phyloP scores from a whole-genome alignment of 768 basidiomycete species.

The Rickenella mellea region DNA sequence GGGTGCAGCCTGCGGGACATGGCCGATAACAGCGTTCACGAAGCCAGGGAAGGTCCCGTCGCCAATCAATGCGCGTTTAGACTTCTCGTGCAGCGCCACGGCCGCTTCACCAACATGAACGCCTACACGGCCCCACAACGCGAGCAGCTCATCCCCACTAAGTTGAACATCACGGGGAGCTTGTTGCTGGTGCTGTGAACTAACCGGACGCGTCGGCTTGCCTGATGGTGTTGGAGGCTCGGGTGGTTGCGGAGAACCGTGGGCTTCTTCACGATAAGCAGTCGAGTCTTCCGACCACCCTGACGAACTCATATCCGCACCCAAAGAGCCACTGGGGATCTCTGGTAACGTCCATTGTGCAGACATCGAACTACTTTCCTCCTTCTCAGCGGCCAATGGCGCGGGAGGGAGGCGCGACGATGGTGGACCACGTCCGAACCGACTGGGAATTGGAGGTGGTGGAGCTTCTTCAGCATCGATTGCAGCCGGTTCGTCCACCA shows the following conservation, averaged over 20 bases:
- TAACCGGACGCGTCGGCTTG: slow-evolving; percentile 5
- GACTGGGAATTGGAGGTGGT: slow-evolving; percentile 33
- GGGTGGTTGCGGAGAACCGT: slow-evolving; percentile 19
- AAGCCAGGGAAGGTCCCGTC: slow-evolving; percentile 83
- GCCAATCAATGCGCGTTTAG: slow-evolving; percentile 69
- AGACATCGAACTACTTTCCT: slow-evolving; percentile 28
- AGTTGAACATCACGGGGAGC: slow-evolving; percentile 25
- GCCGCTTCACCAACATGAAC: slow-evolving; percentile 67
- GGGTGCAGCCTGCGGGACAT: slow-evolving; percentile 54
- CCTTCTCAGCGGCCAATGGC: slow-evolving; percentile 20
- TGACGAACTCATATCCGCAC: slow-evolving; percentile 42
- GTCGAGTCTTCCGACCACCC: slow-evolving; percentile 52
- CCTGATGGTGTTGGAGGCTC: slow-evolving; percentile 8
- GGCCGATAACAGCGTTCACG: slow-evolving; percentile 51
- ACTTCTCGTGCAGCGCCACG: slow-evolving; percentile 56
- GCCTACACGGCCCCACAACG: slow-evolving; percentile 66
- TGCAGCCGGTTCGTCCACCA: slow-evolving; percentile 48
- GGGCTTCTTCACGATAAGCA: slow-evolving; percentile 18
- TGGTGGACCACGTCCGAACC: slow-evolving; percentile 28
- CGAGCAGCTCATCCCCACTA: slow-evolving; percentile 57
- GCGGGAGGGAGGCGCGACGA: slow-evolving; percentile 28
- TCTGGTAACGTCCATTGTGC: slow-evolving; percentile 57
- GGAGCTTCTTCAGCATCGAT: slow-evolving; percentile 19
- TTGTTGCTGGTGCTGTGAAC: not conserved
- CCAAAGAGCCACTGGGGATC: slow-evolving; percentile 41